Evolutionary conservation across 1,284 basidiomycete genomes (phyloP), one percentile per base, ranked within the genome.

Genomic region (Agroathelia rolfsii): DNA sequence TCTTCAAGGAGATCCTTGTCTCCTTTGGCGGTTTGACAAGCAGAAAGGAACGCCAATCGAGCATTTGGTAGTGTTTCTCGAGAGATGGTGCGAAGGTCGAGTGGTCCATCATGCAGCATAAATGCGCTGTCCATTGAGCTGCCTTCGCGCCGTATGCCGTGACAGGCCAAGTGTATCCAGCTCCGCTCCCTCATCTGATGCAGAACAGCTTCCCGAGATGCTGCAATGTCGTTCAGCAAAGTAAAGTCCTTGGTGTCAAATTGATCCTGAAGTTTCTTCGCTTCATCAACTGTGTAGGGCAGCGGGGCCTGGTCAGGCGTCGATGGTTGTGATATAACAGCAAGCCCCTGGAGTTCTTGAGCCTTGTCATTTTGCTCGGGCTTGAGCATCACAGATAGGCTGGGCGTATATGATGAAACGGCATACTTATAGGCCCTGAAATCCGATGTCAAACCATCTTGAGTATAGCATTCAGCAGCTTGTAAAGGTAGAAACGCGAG

Each of bases 331-430:
- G n/a, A n/a, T n/a, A n/a, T n/a, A n/a, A n/a, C n/a, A n/a, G n/a
- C n/a, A n/a, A n/a, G n/a, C n/a, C n/a, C n/a, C n/a, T n/a, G n/a
- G n/a, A n/a, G n/a, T n/a, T n/a, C n/a, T n/a, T n/a, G n/a, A n/a
- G n/a, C n/a, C n/a, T n/a, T n/a, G n/a, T n/a, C n/a, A n/a, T n/a
- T n/a, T n/a, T n/a, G n/a, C n/a, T n/a, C n/a, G n/a, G n/a, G n/a
- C n/a, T n/a, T n/a, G n/a, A n/a, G n/a, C n/a, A 64, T 42, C 0
- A 56, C 41, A 4, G 51, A 43, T 4, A 66, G 44, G 0, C 55
- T 57, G 0, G 55, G 53, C 0, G 52, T 59, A 35, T 64, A 64
- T 5, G 62, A 66, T 5, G 53, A 57, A 5, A 62, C 28, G 28
- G 43, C 37, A 28, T 34, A 38, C 26, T 50, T 44, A 8, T 32